phyloP scores from a whole-genome alignment of 106 monocot genomes.

The Dendrobium chrysotoxum region DNA sequence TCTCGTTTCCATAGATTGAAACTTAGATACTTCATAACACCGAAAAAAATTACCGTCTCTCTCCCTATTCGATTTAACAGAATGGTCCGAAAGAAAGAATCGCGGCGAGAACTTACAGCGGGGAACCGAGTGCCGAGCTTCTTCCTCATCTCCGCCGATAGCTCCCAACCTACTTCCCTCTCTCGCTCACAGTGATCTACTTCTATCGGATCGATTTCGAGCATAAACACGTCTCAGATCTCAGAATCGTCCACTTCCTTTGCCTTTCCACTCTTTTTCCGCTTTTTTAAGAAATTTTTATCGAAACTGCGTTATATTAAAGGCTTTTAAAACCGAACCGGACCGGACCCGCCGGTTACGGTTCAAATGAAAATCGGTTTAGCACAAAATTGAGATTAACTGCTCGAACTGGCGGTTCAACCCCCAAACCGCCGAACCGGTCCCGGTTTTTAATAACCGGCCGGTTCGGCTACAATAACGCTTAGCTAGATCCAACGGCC shows the following conservation, averaged over 20 bases:
- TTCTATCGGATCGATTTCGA: neutral
- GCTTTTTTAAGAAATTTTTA: no score
- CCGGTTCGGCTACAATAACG: no score
- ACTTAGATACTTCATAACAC: neutral
- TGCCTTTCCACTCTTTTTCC: no score
- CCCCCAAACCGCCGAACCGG: no score
- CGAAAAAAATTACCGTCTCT: neutral
- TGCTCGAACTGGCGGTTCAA: no score
- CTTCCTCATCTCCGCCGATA: slow-evolving; percentile 71
- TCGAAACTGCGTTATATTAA: no score
- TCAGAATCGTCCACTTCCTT: neutral
- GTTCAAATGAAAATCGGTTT: no score
- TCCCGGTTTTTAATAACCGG: no score
- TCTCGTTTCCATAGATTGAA: neutral
- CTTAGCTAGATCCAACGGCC: no score
- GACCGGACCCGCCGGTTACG: no score
- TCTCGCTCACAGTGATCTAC: neutral
- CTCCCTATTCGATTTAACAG: neutral
- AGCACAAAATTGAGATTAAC: no score
- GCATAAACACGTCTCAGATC: neutral
- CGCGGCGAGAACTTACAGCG: slow-evolving; percentile 44
- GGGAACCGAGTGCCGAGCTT: slow-evolving; percentile 98
- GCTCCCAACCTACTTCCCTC: neutral
- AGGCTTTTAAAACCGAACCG: no score
- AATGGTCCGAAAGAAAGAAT: neutral